A percentile compares a stretch with the other conserved stretches of the same genome.
Evolutionary conservation across 2,329 filamentous ascomycete genomes (phyloP).

Genomic region (Aureobasidium pullulans): DNA sequence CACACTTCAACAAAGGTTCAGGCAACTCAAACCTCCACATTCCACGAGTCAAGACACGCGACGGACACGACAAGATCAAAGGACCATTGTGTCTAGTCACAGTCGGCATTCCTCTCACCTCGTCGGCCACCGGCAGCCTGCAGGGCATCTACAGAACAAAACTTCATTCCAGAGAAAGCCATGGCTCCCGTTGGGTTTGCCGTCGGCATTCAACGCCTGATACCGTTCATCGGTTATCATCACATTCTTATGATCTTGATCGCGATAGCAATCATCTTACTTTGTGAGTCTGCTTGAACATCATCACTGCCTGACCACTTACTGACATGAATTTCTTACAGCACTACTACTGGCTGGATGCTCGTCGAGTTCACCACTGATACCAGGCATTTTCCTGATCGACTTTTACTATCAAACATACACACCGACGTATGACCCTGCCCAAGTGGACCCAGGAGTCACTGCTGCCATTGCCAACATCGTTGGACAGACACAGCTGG

Average conservation of each 20-base stretch:
- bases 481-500: conserved; percentile 72
- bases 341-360: conserved; percentile 90
- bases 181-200: conserved; percentile 46
- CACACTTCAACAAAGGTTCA: background rate
- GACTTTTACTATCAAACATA: conserved; percentile 95
- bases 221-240: conserved; percentile 60
- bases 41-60: conserved; percentile 8
- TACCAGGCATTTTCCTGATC: conserved; percentile 93
- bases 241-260: conserved; percentile 98
- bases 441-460: conserved; percentile 86
- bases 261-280: conserved; percentile 82
- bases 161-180: conserved; percentile 3
- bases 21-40: background rate
- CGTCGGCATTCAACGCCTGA: conserved; percentile 47
- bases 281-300: conserved; percentile 61
- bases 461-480: conserved; percentile 83
- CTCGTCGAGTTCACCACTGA: conserved; percentile 90
- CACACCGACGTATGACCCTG: conserved; percentile 69
- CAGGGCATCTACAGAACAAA: background rate
- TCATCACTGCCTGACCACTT: background rate
- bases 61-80: background rate
- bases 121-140: conserved; percentile 2
- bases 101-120: conserved; percentile 1
- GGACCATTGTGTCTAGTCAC: background rate
- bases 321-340: conserved; percentile 32